Evolutionary conservation across 345 rosid species (phyloP).

Genomic region (Arabis hirsuta): DNA sequence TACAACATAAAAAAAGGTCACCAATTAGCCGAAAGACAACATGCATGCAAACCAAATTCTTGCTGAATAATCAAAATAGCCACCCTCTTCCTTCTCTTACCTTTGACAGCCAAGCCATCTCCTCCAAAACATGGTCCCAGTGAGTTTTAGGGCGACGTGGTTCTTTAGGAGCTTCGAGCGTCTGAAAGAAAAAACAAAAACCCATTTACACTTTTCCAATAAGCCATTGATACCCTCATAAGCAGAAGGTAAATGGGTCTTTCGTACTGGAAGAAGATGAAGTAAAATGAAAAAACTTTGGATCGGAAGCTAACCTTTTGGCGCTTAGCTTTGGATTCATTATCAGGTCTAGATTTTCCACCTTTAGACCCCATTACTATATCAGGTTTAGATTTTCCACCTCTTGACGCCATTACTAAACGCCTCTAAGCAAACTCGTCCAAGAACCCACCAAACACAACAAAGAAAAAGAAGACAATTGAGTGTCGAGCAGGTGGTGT

Average conservation of each 20-base stretch:
- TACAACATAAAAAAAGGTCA: conserved; percentile 45
- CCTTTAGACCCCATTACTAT: conserved; percentile 45
- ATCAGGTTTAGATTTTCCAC: conserved; percentile 62
- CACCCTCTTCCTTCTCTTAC: conserved; percentile 42
- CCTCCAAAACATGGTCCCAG: conserved; percentile 99
- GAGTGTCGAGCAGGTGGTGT: conserved; percentile 13
- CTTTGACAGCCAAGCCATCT: conserved; percentile 99
- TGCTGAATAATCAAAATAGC: conserved; percentile 16
- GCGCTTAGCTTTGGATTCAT: conserved; percentile 84
- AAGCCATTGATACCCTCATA: not conserved
- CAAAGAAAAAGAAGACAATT: conserved; percentile 4
- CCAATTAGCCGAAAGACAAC: conserved; percentile 41
- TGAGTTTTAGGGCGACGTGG: conserved; percentile 94
- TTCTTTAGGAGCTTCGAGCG: conserved; percentile 92
- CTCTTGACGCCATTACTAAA: conserved; percentile 41
- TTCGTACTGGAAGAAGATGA: not conserved
- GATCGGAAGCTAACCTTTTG: conserved; percentile 62
- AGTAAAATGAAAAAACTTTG: not conserved
- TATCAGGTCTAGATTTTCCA: conserved; percentile 62
- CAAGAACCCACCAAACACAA: not conserved
- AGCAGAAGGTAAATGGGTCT: not conserved
- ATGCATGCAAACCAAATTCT: conserved; percentile 24
- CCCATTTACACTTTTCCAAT: not conserved
- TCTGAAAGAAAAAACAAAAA: conserved; percentile 49
- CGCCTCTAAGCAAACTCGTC: conserved; percentile 19